A percentile compares a stretch with the other conserved stretches of the same genome.
Evolutionary conservation across 2,329 filamentous ascomycete genomes (phyloP).

Genomic region (Exophiala sp.): DNA sequence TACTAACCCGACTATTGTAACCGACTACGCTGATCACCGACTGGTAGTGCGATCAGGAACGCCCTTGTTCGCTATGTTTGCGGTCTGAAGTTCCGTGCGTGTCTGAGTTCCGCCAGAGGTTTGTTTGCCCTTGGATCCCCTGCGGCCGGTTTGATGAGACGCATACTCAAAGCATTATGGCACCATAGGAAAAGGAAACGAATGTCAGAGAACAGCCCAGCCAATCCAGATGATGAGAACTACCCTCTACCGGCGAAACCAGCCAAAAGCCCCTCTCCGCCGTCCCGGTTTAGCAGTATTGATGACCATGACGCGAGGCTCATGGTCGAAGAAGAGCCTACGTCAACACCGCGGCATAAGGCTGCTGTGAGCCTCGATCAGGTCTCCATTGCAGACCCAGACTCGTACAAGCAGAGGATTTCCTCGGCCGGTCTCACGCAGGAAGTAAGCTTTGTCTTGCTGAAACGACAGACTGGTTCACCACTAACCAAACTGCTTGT

Average conservation of each 20-base stretch:
- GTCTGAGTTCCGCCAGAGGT: constrained; percentile 12
- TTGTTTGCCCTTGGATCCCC: neutral
- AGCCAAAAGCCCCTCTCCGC: constrained; percentile 4
- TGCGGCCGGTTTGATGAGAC: neutral
- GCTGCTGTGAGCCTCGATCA: constrained; percentile 14
- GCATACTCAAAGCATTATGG: too few species aligned
- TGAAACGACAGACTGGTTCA: too few species aligned
- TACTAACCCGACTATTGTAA: neutral
- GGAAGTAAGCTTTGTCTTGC: constrained; percentile 5
- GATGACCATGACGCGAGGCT: constrained; percentile 8
- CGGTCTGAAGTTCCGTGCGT: constrained; percentile 29
- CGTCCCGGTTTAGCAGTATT: constrained; percentile 17
- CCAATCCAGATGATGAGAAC: neutral
- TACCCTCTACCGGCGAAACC: neutral
- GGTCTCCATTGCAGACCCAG: constrained; percentile 9
- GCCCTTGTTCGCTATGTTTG: constrained; percentile 33
- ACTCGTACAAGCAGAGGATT: constrained; percentile 16
- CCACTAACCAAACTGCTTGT: too few species aligned
- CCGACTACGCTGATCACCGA: neutral
- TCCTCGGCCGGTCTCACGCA: constrained; percentile 19
- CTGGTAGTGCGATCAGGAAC: constrained; percentile 31
- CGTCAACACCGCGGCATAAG: constrained; percentile 26
- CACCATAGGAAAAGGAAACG: constrained; percentile 1
- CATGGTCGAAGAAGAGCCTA: constrained; percentile 15
- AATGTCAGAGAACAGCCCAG: neutral